Base-by-base conservation (phyloP, 2,329 filamentous ascomycete genomes). In the Acephala macrosclerotiorum region DNA sequence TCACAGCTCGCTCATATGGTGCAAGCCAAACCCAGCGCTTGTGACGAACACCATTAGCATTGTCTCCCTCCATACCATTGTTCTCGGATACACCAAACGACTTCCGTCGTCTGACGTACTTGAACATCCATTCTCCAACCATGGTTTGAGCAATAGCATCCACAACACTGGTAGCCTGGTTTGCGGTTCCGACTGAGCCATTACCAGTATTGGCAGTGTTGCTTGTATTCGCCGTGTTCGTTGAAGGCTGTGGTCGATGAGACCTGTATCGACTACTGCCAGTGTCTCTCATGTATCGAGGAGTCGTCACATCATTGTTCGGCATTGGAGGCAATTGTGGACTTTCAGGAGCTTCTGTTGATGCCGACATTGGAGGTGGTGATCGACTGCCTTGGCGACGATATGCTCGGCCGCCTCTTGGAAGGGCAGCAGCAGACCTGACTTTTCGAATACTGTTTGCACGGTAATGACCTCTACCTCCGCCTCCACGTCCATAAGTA, bases 1-100 rank as follows among this genome's bases (percentile, higher is more conserved):
- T 92, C 66, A 99, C 95, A 14, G 95, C 91, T 68, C 94, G 87
- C 79, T 99, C 96, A 75, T 99, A 98, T 2, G 96, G 96, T 20
- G 95, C 96, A 69, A 99, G 86, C 96, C 96, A 99, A 1, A 99
- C 96, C 96, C 96, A 99, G 77, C 96, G 87, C 81, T 94, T 97
- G 78, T 99, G 96, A 35, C 96, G 91, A 70, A 88, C 88, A 72
- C 85, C 88, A 70, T 82, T 85, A 22, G 82, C 84, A 66, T 91
- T 89, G 78, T 92, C 89, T 68, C 84, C 90, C 74, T 94, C 89
- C 68, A 88, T 85, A 66, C 84, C 86, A 70, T 85, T 87, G 26
- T 82, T 84, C 53, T 94, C 92, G 2, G 86, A 81, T 61, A 95
- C 88, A 22, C 93, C 93, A 76, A 99, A 98, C 0, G 95, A 96